These are phyloP conservation scores for Ganoderma lingzhi DNA, from an alignment of 1,284 basidiomycete species.

Conservation along the genomic window DNA sequence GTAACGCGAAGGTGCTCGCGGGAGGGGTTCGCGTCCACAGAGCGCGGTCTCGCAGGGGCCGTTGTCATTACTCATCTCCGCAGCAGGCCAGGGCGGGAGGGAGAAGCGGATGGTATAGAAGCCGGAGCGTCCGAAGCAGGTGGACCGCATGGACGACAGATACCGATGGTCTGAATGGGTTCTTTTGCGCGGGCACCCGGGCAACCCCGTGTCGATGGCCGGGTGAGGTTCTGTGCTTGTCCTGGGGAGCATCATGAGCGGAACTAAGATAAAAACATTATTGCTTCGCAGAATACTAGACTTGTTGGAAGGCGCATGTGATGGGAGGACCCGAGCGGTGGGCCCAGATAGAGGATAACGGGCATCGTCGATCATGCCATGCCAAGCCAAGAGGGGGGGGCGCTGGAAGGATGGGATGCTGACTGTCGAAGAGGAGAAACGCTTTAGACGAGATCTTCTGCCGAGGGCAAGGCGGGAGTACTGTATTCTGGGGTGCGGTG, in stretches of 20 bases:
- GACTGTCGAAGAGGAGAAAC: constrained; percentile 24
- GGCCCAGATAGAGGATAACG: constrained; percentile 26
- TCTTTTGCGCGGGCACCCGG: constrained; percentile 34
- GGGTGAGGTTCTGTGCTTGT: constrained; percentile 31
- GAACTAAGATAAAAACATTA: constrained; percentile 28
- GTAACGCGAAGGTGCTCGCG: constrained; percentile 22
- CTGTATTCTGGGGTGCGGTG: constrained; percentile 26
- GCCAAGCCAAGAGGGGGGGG: constrained; percentile 20
- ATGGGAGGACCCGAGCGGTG: constrained; percentile 27
- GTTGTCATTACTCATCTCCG: constrained; percentile 37
- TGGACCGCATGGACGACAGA: constrained; percentile 46
- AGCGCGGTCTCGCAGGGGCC: constrained; percentile 20
- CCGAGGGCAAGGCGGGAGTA: constrained; percentile 31
- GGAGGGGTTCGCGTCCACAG: constrained; percentile 17
- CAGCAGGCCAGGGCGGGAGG: constrained; percentile 32
- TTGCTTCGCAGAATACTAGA: constrained; percentile 15
- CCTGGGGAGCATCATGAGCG: constrained; percentile 36
- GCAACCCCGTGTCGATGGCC: constrained; percentile 33
- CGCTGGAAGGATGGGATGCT: constrained; percentile 2
- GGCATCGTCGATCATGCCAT: constrained; percentile 36
- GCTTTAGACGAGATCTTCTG: constrained; percentile 32
- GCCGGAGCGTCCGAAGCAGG: constrained; percentile 43
- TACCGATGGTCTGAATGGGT: constrained; percentile 41
- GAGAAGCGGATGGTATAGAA: constrained; percentile 37
- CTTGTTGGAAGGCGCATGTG: constrained; percentile 34